Evolutionary conservation across 176 grass and related monocot species (phyloP).

Genomic region (Oryza coarctata): DNA sequence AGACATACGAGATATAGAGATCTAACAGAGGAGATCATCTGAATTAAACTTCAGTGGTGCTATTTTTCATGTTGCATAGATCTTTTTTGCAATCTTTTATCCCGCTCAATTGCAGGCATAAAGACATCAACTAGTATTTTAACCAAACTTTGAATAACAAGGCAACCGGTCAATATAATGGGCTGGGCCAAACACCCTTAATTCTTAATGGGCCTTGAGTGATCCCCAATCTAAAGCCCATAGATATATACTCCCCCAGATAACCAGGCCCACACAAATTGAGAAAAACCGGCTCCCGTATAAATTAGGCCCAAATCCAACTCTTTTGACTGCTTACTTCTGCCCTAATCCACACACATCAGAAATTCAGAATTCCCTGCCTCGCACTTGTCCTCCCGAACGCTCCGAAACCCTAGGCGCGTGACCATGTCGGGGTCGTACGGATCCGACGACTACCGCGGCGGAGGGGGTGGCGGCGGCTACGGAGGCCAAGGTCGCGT

Average conservation of each 20-base stretch:
- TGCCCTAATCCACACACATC: conserved; percentile 30
- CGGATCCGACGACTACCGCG: conserved; percentile 70
- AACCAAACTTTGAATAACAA: too few relatives aligned
- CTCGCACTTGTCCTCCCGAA: conserved; percentile 27
- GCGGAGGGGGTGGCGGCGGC: conserved; percentile 26
- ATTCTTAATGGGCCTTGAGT: neutral
- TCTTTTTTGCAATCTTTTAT: too few relatives aligned
- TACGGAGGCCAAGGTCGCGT: conserved; percentile 44
- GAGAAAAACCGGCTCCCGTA: neutral
- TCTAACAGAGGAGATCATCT: too few relatives aligned
- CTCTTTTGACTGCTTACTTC: neutral
- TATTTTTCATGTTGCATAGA: too few relatives aligned
- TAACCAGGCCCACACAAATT: neutral
- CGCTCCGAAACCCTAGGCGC: conserved; percentile 46
- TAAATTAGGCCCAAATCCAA: neutral
- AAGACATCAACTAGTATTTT: too few relatives aligned
- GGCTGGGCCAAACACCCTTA: neutral
- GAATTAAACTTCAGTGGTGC: too few relatives aligned
- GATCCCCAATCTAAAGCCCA: neutral
- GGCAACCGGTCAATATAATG: too few relatives aligned
- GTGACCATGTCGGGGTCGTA: conserved; percentile 62
- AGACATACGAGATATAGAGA: too few relatives aligned
- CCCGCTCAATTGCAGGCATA: too few relatives aligned
- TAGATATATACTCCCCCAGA: too few relatives aligned
- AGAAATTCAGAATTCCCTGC: neutral